phyloP scores from a whole-genome alignment of 179 eudicot species.

The Beta lomatogona region DNA sequence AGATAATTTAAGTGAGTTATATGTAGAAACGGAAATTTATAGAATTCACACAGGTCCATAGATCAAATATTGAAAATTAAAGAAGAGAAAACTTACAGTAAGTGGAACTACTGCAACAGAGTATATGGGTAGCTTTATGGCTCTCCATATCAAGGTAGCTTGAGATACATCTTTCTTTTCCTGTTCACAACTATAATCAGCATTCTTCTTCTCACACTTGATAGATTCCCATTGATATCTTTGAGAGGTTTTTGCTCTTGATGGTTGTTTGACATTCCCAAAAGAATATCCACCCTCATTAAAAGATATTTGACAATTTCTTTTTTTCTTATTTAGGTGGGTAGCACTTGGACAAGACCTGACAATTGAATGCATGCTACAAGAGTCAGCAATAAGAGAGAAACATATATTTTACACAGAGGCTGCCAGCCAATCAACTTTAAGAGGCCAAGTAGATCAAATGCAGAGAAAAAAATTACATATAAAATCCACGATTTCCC shows the following conservation, averaged over 20 bases:
- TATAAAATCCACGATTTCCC: background rate
- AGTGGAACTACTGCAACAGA: constrained; percentile 84
- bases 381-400: background rate
- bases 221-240: constrained; percentile 12
- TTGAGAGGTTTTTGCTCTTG: constrained; percentile 11
- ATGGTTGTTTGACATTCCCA: constrained; percentile 10
- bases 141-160: constrained; percentile 91
- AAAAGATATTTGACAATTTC: background rate
- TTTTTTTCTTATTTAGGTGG: background rate
- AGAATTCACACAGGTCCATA: background rate
- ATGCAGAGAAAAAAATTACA: background rate
- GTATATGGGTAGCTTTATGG: constrained; percentile 83
- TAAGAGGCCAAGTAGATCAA: background rate
- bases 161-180: constrained; percentile 50
- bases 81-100: constrained; percentile 51
- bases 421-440: background rate
- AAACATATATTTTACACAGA: background rate
- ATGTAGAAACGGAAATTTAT: background rate
- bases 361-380: constrained; percentile 14
- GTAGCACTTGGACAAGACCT: constrained; percentile 27
- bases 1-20: background rate
- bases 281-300: constrained; percentile 1
- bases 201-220: constrained; percentile 31
- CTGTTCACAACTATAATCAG: constrained; percentile 25
- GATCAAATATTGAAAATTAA: background rate